phyloP scores from a whole-genome alignment of 129 eudicot genomes.

The Erigeron canadensis region DNA sequence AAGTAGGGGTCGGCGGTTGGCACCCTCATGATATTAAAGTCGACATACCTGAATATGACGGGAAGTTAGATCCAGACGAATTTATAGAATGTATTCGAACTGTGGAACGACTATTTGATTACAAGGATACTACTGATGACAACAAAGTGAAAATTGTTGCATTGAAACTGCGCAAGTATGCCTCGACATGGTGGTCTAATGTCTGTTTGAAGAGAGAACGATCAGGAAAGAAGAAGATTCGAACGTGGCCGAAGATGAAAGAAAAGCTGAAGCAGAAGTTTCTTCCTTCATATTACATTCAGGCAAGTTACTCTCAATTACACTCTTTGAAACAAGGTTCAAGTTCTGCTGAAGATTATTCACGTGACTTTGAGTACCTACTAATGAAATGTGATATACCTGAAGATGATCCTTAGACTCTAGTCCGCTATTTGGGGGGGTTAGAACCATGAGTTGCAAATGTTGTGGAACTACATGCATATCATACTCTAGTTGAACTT shows the following conservation, averaged over 20 bases:
- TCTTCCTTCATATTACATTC: neutral
- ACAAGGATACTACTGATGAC: neutral
- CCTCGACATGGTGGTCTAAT: neutral
- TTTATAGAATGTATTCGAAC: neutral
- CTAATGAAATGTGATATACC: neutral
- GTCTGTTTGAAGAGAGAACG: neutral
- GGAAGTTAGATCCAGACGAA: neutral
- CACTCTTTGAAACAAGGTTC: neutral
- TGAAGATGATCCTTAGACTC: neutral
- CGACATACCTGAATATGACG: conserved; percentile 1
- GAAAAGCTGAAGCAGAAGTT: neutral
- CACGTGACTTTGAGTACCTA: neutral
- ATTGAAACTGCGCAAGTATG: neutral
- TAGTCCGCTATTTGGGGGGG: neutral
- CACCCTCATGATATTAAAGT: neutral
- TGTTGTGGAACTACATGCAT: neutral
- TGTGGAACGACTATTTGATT: neutral
- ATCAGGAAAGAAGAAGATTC: neutral
- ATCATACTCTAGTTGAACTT: neutral
- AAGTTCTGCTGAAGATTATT: neutral
- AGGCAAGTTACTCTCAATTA: neutral
- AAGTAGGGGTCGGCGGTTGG: neutral
- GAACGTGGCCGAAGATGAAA: neutral
- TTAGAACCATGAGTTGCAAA: neutral
- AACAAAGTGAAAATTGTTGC: conserved; percentile 9